Evolutionary conservation across 164 flowering plant genomes (phyloP).

Genomic region (Cinnamomum micranthum): DNA sequence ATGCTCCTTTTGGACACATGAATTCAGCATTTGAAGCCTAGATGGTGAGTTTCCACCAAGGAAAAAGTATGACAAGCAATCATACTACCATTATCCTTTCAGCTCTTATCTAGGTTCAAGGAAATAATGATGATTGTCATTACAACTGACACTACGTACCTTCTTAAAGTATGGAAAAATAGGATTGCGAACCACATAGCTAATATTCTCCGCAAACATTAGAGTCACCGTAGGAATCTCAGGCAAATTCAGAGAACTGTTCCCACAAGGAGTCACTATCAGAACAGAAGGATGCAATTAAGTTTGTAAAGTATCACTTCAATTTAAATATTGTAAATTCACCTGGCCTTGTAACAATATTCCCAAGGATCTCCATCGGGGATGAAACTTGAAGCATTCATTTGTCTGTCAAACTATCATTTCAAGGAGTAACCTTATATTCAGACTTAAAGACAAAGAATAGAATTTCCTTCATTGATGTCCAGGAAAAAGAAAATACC

Average conservation of each 20-base stretch:
- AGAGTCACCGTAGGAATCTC: constrained; percentile 56
- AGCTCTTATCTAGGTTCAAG: neutral
- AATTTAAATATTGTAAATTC: constrained; percentile 7
- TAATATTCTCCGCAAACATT: constrained; percentile 52
- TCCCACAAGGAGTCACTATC: constrained; percentile 6
- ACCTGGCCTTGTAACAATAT: constrained; percentile 84
- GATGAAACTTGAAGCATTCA: constrained; percentile 47
- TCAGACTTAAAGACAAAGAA: neutral
- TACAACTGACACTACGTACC: constrained; percentile 33
- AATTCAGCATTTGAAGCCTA: neutral
- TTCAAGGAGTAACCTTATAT: neutral
- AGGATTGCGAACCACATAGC: constrained; percentile 66
- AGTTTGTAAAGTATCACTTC: neutral
- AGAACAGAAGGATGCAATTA: constrained; percentile 1
- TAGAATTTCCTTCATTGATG: neutral
- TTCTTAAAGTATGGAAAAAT: constrained; percentile 34
- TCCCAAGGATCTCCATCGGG: constrained; percentile 68
- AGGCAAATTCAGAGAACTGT: constrained; percentile 45
- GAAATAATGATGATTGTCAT: neutral
- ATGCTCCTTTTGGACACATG: neutral
- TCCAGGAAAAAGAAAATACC: constrained; percentile 35
- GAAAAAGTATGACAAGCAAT: neutral
- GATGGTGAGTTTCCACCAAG: neutral
- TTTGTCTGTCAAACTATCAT: constrained; percentile 68
- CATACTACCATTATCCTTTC: neutral